phyloP scores from a whole-genome alignment of 2,329 filamentous ascomycete genomes.

The Graphium sp. region DNA sequence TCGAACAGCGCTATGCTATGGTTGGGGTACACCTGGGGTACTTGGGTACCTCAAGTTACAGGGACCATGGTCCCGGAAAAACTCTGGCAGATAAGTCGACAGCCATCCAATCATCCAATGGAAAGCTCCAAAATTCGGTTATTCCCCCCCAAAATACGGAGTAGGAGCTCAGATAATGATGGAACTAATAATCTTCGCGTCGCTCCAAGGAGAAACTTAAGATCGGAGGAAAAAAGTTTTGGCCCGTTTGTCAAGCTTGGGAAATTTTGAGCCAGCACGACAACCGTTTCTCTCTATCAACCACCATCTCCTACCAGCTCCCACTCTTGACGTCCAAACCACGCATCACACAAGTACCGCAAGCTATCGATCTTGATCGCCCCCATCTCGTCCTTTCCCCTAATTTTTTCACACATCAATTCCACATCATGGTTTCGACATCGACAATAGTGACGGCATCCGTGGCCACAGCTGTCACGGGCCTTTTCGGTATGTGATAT shows the following conservation, averaged over 20 bases:
- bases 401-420: background rate
- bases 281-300: background rate
- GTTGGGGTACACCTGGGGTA: too few species aligned
- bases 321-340: background rate
- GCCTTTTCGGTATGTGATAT: conserved; percentile 34
- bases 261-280: background rate
- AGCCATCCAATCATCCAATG: too few species aligned
- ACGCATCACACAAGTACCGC: too few species aligned
- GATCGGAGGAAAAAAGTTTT: background rate
- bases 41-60: too few species aligned
- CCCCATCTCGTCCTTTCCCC: background rate
- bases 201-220: too few species aligned
- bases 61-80: too few species aligned
- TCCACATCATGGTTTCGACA: conserved; percentile 9
- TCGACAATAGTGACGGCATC: conserved; percentile 42
- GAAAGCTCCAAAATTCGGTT: too few species aligned
- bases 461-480: conserved; percentile 42
- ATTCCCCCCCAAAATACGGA: too few species aligned
- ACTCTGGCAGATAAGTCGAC: too few species aligned
- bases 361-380: background rate
- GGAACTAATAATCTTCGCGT: too few species aligned
- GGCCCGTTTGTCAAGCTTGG: background rate
- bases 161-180: too few species aligned
- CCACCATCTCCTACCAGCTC: background rate
- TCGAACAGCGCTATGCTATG: too few species aligned